Percentiles rank a stretch among this genome's conserved stretches.
These are phyloP conservation scores for Phaffomyces antillensis DNA, from an alignment of 805 yeast genomes.

Conservation along the genomic window DNA sequence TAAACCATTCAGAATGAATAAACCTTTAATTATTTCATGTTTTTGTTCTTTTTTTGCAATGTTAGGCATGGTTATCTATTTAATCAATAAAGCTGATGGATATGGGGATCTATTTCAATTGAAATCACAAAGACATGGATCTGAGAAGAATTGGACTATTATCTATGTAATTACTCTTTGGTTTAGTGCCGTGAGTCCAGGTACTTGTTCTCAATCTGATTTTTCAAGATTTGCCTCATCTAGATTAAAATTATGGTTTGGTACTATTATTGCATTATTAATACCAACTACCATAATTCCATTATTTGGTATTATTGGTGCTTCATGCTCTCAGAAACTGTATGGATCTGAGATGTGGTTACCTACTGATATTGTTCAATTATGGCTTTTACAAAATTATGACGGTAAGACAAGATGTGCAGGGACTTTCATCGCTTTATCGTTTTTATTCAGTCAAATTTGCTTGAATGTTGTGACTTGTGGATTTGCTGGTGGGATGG, in stretches of 20 bases:
- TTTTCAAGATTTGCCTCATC: constrained; percentile 29
- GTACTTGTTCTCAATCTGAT: constrained; percentile 29
- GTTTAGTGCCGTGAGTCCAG: constrained; percentile 27
- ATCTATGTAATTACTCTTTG: constrained; percentile 26
- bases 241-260: constrained; percentile 17
- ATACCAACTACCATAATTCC: constrained; percentile 36
- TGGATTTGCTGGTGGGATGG: constrained; percentile 29
- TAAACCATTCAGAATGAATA: constrained; percentile 23
- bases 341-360: constrained; percentile 31
- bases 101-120: constrained; percentile 28
- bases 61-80: constrained; percentile 26
- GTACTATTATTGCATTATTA: constrained; percentile 23
- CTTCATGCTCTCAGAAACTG: constrained; percentile 29
- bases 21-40: constrained; percentile 18
- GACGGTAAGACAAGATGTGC: constrained; percentile 29
- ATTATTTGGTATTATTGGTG: constrained; percentile 35
- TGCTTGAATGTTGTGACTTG: constrained; percentile 28
- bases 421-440: constrained; percentile 28
- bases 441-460: constrained; percentile 26
- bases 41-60: constrained; percentile 23
- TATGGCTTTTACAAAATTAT: constrained; percentile 27
- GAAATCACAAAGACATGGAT: constrained; percentile 25
- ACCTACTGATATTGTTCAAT: constrained; percentile 27
- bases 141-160: constrained; percentile 26
- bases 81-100: constrained; percentile 27